phyloP scores from a whole-genome alignment of 1,284 basidiomycete genomes.

The Apiotrichum laibachii region DNA sequence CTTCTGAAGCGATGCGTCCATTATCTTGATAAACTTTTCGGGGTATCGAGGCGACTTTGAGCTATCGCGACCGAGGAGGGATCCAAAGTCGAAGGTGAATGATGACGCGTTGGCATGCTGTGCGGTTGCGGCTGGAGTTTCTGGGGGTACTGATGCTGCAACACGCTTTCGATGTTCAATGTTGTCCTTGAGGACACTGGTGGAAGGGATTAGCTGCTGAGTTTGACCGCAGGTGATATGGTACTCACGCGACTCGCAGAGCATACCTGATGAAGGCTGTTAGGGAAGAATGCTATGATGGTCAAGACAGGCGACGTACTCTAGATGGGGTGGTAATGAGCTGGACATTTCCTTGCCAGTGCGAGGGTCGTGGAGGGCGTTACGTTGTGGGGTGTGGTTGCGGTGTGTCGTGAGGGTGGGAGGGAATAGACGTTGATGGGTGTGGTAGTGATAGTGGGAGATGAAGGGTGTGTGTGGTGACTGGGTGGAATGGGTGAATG shows the following conservation, averaged over 20 bases:
- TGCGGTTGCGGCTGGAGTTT: not conserved
- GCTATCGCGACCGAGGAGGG: constrained; percentile 35
- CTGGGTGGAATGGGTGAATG: too few species aligned
- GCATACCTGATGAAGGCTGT: constrained; percentile 27
- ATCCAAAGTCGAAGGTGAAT: constrained; percentile 38
- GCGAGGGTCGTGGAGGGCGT: too few species aligned
- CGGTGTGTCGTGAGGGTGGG: too few species aligned
- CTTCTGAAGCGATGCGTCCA: constrained; percentile 79
- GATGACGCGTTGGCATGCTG: constrained; percentile 25
- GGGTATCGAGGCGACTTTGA: constrained; percentile 81
- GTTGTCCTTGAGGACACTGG: constrained; percentile 31
- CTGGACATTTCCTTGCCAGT: too few species aligned
- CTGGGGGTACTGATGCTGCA: constrained; percentile 5
- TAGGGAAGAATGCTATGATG: not conserved
- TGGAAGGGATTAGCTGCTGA: constrained; percentile 5
- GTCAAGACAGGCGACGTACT: not conserved
- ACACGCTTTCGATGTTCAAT: constrained; percentile 23
- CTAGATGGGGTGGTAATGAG: not conserved
- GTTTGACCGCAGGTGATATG: not conserved
- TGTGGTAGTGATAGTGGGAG: too few species aligned
- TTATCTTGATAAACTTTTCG: constrained; percentile 81
- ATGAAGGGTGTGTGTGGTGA: too few species aligned
- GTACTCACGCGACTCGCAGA: constrained; percentile 38
- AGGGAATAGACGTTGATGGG: too few species aligned
- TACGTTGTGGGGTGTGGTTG: too few species aligned